Percentiles rank a stretch among this genome's conserved stretches.
Conservation (phyloP, 495 filamentous ascomycete genomes). For the Talaromyces liani region DNA sequence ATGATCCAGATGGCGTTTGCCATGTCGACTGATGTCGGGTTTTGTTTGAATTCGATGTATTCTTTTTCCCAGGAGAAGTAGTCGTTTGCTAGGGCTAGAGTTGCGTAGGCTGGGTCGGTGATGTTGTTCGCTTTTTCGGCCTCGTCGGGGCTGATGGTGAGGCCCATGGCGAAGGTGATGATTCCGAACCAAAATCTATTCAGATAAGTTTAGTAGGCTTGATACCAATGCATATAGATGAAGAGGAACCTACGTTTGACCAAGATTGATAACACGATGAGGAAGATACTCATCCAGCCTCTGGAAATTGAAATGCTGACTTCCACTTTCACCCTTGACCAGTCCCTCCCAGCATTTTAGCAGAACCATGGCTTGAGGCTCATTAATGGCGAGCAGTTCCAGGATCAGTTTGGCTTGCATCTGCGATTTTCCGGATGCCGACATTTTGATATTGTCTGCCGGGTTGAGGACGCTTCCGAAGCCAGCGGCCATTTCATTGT, state of each 20-base stretch:
- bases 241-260: not conserved
- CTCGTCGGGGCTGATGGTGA: not conserved
- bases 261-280: not conserved
- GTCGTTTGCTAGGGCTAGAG: not conserved
- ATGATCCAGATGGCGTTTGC: not conserved
- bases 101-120: not conserved
- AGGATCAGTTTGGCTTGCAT: not conserved
- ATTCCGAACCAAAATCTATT: not conserved
- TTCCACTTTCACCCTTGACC: not conserved
- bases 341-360: not conserved
- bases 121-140: not conserved
- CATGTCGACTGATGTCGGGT: not conserved
- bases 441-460: not conserved
- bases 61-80: slow-evolving; percentile 3
- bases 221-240: not conserved
- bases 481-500: slow-evolving; percentile 1
- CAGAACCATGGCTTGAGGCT: not conserved
- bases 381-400: not conserved
- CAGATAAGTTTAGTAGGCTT: too few species aligned
- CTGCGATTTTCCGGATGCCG: not conserved
- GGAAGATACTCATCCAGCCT: slow-evolving; percentile 1
- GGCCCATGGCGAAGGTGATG: not conserved
- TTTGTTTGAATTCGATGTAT: not conserved
- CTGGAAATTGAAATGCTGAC: not conserved
- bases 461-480: not conserved